phyloP scores from a whole-genome alignment of 345 rosid species.

The Camelina neglecta region DNA sequence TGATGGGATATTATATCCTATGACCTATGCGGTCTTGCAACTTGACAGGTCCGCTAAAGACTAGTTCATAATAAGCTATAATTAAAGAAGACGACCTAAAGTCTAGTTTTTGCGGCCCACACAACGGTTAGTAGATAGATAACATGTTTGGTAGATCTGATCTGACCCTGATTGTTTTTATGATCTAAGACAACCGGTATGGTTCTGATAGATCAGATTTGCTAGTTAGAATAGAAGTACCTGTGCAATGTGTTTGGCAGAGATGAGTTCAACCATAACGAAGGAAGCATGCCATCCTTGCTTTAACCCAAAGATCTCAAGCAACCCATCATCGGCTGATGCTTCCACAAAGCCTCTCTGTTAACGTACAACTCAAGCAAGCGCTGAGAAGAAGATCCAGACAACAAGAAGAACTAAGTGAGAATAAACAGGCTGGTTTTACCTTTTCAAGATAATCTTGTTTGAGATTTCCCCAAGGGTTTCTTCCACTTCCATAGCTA shows the following conservation, averaged over 20 bases:
- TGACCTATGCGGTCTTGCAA: background rate
- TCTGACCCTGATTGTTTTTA: background rate
- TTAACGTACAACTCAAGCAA: slow-evolving; percentile 37
- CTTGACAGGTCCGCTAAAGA: background rate
- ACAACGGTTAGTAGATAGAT: background rate
- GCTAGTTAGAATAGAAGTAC: slow-evolving; percentile 41
- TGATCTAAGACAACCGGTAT: background rate
- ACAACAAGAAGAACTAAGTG: background rate
- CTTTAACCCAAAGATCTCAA: slow-evolving; percentile 94
- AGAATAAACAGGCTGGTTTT: slow-evolving; percentile 17
- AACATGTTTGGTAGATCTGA: slow-evolving; percentile 3
- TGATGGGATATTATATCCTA: slow-evolving; percentile 8
- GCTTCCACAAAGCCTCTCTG: slow-evolving; percentile 98
- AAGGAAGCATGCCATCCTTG: slow-evolving; percentile 99
- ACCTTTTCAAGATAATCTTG: slow-evolving; percentile 92
- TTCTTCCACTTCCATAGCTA: slow-evolving; percentile 93
- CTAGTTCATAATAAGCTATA: slow-evolving; percentile 3
- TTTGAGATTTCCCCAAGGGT: slow-evolving; percentile 90
- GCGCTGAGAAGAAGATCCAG: background rate
- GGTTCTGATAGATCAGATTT: slow-evolving; percentile 6
- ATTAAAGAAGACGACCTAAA: background rate
- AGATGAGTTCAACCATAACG: slow-evolving; percentile 98
- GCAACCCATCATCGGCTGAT: slow-evolving; percentile 88
- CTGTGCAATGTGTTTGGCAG: slow-evolving; percentile 99
- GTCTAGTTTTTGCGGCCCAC: slow-evolving; percentile 14